Evolutionary conservation across 805 yeast species (phyloP).

Genomic region (Candida tammaniensis): DNA sequence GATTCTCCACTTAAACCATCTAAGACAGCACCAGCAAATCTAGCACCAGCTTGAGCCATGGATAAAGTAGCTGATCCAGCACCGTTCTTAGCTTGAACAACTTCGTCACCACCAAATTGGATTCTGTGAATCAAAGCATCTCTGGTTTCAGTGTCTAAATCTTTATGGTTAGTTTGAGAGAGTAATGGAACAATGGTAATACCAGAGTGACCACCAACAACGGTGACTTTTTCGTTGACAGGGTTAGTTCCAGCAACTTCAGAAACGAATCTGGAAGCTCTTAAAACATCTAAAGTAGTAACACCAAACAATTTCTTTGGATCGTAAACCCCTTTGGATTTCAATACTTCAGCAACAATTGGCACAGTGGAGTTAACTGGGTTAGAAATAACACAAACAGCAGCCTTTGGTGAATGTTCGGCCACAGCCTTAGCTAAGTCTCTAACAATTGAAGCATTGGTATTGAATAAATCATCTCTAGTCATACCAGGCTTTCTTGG

Average conservation of each 20-base stretch:
- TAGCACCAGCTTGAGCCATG: conserved; percentile 90
- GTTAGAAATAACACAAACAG: conserved; percentile 80
- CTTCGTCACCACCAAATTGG: conserved; percentile 97
- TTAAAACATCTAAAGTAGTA: conserved; percentile 88
- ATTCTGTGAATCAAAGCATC: conserved; percentile 73
- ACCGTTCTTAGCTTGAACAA: conserved; percentile 89
- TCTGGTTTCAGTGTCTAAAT: conserved; percentile 41
- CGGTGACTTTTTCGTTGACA: conserved; percentile 71
- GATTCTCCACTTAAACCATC: conserved; percentile 62
- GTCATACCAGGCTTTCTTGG: conserved; percentile 99
- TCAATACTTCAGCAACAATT: conserved; percentile 89
- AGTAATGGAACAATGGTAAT: conserved; percentile 91
- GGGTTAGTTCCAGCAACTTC: conserved; percentile 73
- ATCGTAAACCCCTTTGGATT: conserved; percentile 82
- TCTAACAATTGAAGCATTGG: conserved; percentile 93
- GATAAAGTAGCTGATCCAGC: conserved; percentile 92
- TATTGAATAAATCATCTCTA: conserved; percentile 94
- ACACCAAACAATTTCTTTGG: conserved; percentile 93
- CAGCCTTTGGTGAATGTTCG: conserved; percentile 79
- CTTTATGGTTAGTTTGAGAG: conserved; percentile 74
- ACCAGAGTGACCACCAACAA: conserved; percentile 98
- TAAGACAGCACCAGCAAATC: conserved; percentile 64
- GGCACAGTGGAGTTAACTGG: conserved; percentile 98
- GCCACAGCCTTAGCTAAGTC: conserved; percentile 87
- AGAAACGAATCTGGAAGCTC: conserved; percentile 82